phyloP scores from a whole-genome alignment of 106 monocot genomes.

The Dioscorea zingiberensis region DNA sequence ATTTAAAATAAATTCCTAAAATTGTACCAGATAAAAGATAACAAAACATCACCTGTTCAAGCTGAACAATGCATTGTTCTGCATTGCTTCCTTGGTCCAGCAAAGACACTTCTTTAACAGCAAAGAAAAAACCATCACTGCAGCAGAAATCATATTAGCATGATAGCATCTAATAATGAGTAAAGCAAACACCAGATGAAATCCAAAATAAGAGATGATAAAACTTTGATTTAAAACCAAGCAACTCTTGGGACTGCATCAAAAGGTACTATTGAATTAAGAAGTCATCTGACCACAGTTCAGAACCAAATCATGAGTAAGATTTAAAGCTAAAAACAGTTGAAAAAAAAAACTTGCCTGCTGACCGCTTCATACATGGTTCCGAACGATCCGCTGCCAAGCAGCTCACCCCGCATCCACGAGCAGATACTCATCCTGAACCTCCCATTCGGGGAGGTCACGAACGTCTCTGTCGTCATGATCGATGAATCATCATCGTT shows the following conservation, averaged over 20 bases:
- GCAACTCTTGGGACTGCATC: no score
- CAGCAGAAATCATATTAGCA: conserved; percentile 19
- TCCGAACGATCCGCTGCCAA: conserved; percentile 93
- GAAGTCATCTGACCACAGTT: no score
- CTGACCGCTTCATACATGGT: conserved; percentile 88
- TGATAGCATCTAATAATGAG: not conserved
- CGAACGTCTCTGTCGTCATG: conserved; percentile 50
- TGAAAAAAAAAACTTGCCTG: conserved; percentile 42
- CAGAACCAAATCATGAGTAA: no score
- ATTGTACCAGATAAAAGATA: not conserved
- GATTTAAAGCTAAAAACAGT: no score
- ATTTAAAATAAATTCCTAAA: no score
- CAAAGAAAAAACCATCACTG: conserved; percentile 91
- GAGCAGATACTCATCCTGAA: conserved; percentile 48
- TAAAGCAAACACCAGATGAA: not conserved
- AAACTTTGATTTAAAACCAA: no score
- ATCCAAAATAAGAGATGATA: no score
- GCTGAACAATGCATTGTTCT: conserved; percentile 70
- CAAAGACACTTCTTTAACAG: conserved; percentile 92
- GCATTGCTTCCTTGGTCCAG: conserved; percentile 74
- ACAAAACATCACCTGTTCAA: conserved; percentile 59
- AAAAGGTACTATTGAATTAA: no score
- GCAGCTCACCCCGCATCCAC: conserved; percentile 55
- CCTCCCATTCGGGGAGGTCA: conserved; percentile 42
- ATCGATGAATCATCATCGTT: conserved; percentile 69